Evolutionary conservation across 2,329 filamentous ascomycete species (phyloP).

Genomic region (Colletotrichum horii): DNA sequence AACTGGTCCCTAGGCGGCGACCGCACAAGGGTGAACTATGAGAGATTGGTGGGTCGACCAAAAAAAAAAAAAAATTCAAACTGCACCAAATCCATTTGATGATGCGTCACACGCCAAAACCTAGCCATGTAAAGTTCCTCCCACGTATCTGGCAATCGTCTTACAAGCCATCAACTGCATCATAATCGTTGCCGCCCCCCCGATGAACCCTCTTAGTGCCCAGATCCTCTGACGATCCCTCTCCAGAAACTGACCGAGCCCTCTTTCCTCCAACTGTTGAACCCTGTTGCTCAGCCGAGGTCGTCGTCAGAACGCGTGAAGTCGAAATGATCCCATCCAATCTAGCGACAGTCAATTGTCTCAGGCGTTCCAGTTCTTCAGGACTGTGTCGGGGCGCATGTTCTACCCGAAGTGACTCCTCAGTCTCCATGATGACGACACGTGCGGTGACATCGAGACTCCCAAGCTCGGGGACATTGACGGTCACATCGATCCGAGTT

Average conservation of each 20-base stretch:
- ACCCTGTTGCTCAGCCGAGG: not conserved
- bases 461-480: not conserved
- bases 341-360: not conserved
- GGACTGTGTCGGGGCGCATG: not conserved
- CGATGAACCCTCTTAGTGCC: not conserved
- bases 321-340: not conserved
- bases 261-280: not conserved
- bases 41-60: no score
- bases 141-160: not conserved
- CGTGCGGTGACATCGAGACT: not conserved
- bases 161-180: not conserved
- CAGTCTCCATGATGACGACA: not conserved
- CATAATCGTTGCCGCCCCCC: not conserved
- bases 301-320: not conserved
- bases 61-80: rapidly evolving
- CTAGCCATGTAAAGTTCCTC: not conserved
- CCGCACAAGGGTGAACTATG: no score
- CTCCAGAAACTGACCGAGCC: not conserved
- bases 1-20: no score
- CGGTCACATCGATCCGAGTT: not conserved
- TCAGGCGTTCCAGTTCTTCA: not conserved
- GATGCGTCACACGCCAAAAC: not conserved
- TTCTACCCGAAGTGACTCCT: not conserved
- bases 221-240: not conserved
- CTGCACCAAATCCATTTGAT: no score